Percentiles rank a stretch among this genome's conserved stretches.
Conservation (phyloP, 495 filamentous ascomycete species). For the Daldinia caldariorum region DNA sequence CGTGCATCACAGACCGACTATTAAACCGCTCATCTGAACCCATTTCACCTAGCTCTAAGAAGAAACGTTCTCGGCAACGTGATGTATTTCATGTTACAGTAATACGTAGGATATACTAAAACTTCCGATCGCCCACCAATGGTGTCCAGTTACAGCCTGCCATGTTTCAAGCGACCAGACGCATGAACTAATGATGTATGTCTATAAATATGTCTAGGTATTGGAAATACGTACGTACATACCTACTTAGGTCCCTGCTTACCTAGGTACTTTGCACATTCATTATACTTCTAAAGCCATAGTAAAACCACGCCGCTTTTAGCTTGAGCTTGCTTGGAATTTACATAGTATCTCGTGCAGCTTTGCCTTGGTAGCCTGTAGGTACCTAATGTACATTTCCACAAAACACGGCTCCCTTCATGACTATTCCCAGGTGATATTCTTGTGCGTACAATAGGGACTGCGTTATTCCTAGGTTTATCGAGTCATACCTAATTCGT, state of each 20-base stretch:
- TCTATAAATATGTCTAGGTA: not conserved
- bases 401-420: not conserved
- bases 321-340: not conserved
- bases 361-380: not conserved
- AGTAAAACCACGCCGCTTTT: conserved; percentile 4
- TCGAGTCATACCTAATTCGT: too few relatives aligned
- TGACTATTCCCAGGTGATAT: not conserved
- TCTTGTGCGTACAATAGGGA: too few relatives aligned
- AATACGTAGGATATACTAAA: not conserved
- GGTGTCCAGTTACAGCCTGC: conserved; percentile 8
- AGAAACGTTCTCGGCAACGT: conserved; percentile 1
- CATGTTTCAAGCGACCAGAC: conserved; percentile 6
- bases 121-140: conserved; percentile 2
- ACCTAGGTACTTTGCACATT: not conserved
- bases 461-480: too few relatives aligned
- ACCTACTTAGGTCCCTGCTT: not conserved
- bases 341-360: not conserved
- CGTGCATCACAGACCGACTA: too few relatives aligned
- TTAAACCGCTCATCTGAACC: not conserved
- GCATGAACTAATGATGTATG: not conserved
- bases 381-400: not conserved
- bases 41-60: not conserved
- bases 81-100: conserved; percentile 13
- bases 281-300: not conserved
- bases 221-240: too few relatives aligned